phyloP scores from a whole-genome alignment of 2,329 filamentous ascomycete species.

The Bipolaris zeicola region DNA sequence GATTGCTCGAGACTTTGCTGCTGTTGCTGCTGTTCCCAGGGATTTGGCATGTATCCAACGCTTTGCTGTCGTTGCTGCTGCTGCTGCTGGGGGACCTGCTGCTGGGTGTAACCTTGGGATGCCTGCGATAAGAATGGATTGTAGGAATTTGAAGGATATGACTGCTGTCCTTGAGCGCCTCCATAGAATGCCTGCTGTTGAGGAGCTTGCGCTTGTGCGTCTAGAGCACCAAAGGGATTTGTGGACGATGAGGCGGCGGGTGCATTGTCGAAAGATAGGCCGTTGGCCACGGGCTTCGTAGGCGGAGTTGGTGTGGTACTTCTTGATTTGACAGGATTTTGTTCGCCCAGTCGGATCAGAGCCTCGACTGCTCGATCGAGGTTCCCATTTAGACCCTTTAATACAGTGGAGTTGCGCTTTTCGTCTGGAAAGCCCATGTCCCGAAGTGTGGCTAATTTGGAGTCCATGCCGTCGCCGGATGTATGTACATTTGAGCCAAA shows the following conservation, averaged over 20 bases:
- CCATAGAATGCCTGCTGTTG: constrained; percentile 42
- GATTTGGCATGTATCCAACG: constrained; percentile 23
- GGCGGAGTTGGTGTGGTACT: constrained; percentile 57
- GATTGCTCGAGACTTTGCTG: constrained; percentile 64
- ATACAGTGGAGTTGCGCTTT: constrained; percentile 76
- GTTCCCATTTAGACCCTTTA: constrained; percentile 84
- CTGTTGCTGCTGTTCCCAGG: constrained; percentile 37
- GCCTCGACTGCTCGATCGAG: constrained; percentile 86
- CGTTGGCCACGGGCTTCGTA: constrained; percentile 57
- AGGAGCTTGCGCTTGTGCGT: constrained; percentile 35
- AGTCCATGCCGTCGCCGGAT: constrained; percentile 66
- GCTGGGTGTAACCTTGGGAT: constrained; percentile 36
- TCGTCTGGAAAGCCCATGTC: constrained; percentile 94
- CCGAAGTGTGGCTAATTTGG: constrained; percentile 75
- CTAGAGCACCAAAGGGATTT: constrained; percentile 55
- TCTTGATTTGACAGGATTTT: constrained; percentile 38
- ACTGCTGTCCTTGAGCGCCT: constrained; percentile 26
- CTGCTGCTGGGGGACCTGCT: constrained; percentile 7
- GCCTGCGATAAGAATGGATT: constrained; percentile 70
- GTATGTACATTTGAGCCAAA: constrained; percentile 71
- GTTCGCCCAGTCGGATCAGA: constrained; percentile 79
- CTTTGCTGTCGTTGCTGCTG: constrained; percentile 6
- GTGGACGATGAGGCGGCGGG: constrained; percentile 33
- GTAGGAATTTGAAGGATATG: constrained; percentile 55
- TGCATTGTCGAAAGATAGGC: constrained; percentile 50